phyloP scores from a whole-genome alignment of 495 filamentous ascomycete species.

The Pyrenopolyporus hunteri region DNA sequence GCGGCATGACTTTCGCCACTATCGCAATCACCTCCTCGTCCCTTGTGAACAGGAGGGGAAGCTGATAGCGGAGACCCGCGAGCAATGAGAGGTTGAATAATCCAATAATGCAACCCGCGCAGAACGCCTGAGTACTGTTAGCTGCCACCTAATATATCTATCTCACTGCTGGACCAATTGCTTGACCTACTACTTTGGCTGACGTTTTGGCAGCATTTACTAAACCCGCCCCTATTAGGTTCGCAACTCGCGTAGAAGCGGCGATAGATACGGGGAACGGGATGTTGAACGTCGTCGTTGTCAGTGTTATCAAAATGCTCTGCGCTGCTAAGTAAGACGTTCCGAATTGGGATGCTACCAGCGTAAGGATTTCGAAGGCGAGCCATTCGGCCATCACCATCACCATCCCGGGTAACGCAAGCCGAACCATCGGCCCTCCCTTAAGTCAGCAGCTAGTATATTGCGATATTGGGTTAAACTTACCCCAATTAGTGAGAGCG shows the following conservation, averaged over 20 bases:
- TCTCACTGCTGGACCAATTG: not conserved
- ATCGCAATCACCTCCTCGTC: constrained; percentile 79
- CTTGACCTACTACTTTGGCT: constrained; percentile 64
- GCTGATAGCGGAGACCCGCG: constrained; percentile 63
- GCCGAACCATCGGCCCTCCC: constrained; percentile 72
- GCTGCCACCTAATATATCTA: too few species aligned
- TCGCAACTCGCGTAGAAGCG: constrained; percentile 67
- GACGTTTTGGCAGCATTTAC: constrained; percentile 72
- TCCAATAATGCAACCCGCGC: constrained; percentile 70
- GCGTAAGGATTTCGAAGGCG: constrained; percentile 80
- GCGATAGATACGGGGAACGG: constrained; percentile 68
- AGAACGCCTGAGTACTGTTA: constrained; percentile 54
- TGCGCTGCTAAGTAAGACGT: constrained; percentile 71
- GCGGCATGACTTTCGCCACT: constrained; percentile 73
- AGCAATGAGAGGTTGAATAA: constrained; percentile 77
- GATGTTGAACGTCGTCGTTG: constrained; percentile 63
- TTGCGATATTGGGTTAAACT: constrained; percentile 6
- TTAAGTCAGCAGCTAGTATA: constrained; percentile 13
- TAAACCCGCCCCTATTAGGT: constrained; percentile 71
- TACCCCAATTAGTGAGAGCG: constrained; percentile 79
- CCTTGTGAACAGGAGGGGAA: constrained; percentile 79
- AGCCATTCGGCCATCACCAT: constrained; percentile 94
- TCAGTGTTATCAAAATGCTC: constrained; percentile 61
- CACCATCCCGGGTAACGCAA: constrained; percentile 82
- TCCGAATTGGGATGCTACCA: constrained; percentile 72